A percentile compares a stretch with the other conserved stretches of the same genome.
phyloP scores from a whole-genome alignment of 148 eudicot species.

The Mesembryanthemum crystallinum region DNA sequence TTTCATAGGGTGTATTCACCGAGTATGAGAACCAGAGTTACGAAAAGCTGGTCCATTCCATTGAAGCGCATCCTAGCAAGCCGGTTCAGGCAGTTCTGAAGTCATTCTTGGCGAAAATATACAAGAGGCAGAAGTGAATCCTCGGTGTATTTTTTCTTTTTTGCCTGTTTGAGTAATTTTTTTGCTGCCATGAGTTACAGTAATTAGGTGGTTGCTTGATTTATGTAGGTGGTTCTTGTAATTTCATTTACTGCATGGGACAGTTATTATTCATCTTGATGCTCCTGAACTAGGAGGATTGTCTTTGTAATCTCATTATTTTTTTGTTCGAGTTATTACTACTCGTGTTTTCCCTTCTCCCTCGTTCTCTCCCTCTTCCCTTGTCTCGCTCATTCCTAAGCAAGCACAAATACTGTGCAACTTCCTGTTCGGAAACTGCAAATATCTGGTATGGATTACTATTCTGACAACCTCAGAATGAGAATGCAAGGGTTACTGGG shows the following conservation, averaged over 20 bases:
- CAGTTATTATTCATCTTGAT: constrained; percentile 7
- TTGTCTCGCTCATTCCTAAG: not conserved
- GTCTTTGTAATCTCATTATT: not conserved
- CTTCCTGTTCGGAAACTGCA: no score
- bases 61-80: constrained; percentile 79
- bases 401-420: not conserved
- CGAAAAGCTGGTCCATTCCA: constrained; percentile 49
- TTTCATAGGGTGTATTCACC: constrained; percentile 50
- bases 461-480: no score
- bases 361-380: not conserved
- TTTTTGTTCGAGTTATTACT: not conserved
- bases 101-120: constrained; percentile 85
- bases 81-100: constrained; percentile 80
- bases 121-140: constrained; percentile 78
- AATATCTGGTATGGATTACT: no score
- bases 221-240: constrained; percentile 12
- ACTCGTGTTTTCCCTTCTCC: no score
- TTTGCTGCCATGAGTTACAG: not conserved
- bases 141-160: not conserved
- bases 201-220: not conserved
- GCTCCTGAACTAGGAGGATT: not conserved
- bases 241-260: constrained; percentile 9
- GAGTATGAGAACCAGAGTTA: constrained; percentile 79
- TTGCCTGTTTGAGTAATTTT: not conserved
- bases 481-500: no score